These are phyloP conservation scores for Rusavskia elegans DNA, from an alignment of 495 filamentous ascomycete genomes.

Conservation along the genomic window DNA sequence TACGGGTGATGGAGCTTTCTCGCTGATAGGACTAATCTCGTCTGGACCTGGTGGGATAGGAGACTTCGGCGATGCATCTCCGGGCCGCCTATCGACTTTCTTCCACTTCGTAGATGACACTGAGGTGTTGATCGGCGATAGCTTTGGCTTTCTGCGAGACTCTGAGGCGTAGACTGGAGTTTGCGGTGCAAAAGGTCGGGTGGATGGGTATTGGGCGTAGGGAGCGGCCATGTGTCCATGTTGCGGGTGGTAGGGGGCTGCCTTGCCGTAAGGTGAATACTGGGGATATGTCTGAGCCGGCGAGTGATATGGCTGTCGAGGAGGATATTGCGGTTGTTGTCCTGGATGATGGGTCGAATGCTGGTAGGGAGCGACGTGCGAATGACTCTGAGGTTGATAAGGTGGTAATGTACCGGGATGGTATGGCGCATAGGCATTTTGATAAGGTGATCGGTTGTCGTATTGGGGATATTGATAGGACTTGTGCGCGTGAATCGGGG, in stretches of 20 bases:
- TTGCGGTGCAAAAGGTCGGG: constrained; percentile 5
- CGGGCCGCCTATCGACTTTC: constrained; percentile 22
- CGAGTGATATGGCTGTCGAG: constrained; percentile 5
- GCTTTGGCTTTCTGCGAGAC: constrained; percentile 17
- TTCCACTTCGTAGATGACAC: constrained; percentile 36
- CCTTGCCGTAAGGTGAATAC: constrained; percentile 9
- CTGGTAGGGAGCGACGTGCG: constrained; percentile 4
- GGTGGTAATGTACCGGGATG: not conserved
- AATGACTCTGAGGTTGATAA: constrained; percentile 6
- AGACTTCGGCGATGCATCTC: constrained; percentile 20
- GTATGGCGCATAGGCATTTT: not conserved
- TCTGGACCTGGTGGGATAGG: constrained; percentile 30
- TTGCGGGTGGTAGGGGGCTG: constrained; percentile 7
- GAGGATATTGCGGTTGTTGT: constrained; percentile 4
- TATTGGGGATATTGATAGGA: constrained; percentile 1
- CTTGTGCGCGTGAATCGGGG: not conserved
- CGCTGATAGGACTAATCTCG: constrained; percentile 39
- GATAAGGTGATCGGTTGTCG: constrained; percentile 2
- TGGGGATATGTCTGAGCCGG: constrained; percentile 3
- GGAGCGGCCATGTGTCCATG: constrained; percentile 7
- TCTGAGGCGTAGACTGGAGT: constrained; percentile 11
- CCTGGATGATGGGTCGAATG: constrained; percentile 1
- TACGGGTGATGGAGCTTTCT: constrained; percentile 26
- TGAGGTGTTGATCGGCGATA: constrained; percentile 27
- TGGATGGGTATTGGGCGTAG: constrained; percentile 7